Conservation (phyloP, 495 filamentous ascomycete species). For the Aspergillus incahuasiensis region DNA sequence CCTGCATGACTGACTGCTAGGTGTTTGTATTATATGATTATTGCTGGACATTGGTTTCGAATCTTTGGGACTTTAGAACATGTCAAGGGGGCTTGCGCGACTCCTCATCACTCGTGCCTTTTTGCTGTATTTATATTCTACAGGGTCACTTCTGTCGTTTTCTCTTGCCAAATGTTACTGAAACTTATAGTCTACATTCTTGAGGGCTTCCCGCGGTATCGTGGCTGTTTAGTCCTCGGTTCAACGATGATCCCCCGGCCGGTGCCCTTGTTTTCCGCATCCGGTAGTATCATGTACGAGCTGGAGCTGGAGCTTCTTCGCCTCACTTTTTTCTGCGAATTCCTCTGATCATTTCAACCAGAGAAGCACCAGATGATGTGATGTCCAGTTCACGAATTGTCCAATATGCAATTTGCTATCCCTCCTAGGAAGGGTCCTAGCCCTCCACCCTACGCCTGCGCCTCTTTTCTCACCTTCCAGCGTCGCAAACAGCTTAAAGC, state of each 20-base stretch:
- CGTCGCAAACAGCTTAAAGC: conserved; percentile 64
- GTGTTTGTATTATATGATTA: conserved; percentile 22
- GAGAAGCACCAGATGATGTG: not conserved
- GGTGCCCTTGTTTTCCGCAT: conserved; percentile 18
- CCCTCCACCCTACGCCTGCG: conserved; percentile 57
- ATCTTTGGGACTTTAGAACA: conserved; percentile 11
- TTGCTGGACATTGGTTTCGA: conserved; percentile 14
- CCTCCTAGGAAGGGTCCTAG: conserved; percentile 77
- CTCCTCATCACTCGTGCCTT: conserved; percentile 25
- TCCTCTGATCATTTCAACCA: not conserved
- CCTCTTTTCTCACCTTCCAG: conserved; percentile 55
- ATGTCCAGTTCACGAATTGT: not conserved
- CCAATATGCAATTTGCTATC: conserved; percentile 83
- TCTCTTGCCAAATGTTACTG: conserved; percentile 23
- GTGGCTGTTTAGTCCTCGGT: conserved; percentile 8
- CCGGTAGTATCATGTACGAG: conserved; percentile 13
- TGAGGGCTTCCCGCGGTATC: conserved; percentile 1
- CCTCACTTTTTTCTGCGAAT: not conserved
- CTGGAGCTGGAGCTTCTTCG: not conserved
- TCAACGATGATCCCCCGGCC: conserved; percentile 17
- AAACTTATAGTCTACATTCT: not conserved
- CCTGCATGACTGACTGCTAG: conserved; percentile 19
- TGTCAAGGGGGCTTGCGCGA: conserved; percentile 10
- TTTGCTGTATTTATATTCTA: conserved; percentile 39
- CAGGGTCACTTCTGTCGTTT: conserved; percentile 1